A percentile compares a stretch with the other conserved stretches of the same genome.
Conservation (phyloP, 805 yeast species). For the Clavispora asparagi region DNA sequence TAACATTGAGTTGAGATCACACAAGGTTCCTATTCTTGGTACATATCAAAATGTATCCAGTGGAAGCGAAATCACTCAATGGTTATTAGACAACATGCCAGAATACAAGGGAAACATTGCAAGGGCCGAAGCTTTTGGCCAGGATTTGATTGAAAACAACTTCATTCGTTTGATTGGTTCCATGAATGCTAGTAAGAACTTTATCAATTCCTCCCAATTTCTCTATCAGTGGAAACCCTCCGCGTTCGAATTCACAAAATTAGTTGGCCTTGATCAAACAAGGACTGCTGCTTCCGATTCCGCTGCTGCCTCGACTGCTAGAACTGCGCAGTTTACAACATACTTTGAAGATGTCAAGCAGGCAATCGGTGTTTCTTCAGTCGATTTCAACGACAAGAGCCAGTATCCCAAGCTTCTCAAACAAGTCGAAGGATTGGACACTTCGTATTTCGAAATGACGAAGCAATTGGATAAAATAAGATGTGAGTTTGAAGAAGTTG, state of each 20-base stretch:
- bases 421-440: conserved; percentile 58
- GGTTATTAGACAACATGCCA: conserved; percentile 47
- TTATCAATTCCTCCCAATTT: conserved; percentile 71
- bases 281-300: conserved; percentile 5
- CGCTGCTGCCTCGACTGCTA: conserved; percentile 11
- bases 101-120: conserved; percentile 44
- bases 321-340: conserved; percentile 16
- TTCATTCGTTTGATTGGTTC: conserved; percentile 63
- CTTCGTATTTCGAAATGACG: conserved; percentile 44
- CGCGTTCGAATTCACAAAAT: conserved; percentile 48
- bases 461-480: conserved; percentile 57
- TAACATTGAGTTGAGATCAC: conserved; percentile 46
- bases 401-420: conserved; percentile 46
- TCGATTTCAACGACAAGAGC: conserved; percentile 46
- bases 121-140: conserved; percentile 69
- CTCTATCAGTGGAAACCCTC: conserved; percentile 76
- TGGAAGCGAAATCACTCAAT: conserved; percentile 57
- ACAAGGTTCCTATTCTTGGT: conserved; percentile 66
- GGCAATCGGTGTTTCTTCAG: conserved; percentile 37
- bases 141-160: conserved; percentile 58
- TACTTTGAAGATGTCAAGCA: conserved; percentile 42
- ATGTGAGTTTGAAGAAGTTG: conserved; percentile 67
- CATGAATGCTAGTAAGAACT: conserved; percentile 42
- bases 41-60: conserved; percentile 57
- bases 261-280: conserved; percentile 13